Base-by-base conservation (phyloP, 192 early-diverging fungal genomes). In the Linnemannia hyalina region DNA sequence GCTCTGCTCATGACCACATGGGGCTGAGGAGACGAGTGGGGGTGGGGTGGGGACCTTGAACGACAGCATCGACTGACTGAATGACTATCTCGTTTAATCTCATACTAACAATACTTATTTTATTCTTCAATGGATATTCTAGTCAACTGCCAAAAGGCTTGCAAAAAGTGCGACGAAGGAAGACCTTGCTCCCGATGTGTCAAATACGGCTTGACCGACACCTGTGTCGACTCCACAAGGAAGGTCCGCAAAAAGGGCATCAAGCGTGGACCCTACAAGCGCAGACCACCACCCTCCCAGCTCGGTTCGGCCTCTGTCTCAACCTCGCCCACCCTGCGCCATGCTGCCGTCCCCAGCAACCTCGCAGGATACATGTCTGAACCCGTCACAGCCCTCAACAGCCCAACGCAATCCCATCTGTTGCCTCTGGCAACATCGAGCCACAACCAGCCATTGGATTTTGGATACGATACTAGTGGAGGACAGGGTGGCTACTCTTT, bases 101-200 rank as follows among this genome's bases (percentile, higher is more conserved):
- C 60, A 65, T 15, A 65, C 29, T 65, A 65, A 65, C 60, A 32
- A 65, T 40, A n/a, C 54, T 72, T 46, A 2, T 11, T 49, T 63
- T 35, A 49, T 54, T 54, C 65, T 26, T 55, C 41, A 22, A 44
- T n/a, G 38, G 49, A 75, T 68, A 65, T 29, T 42, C 36, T 88
- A 92, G 91, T 95, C 44, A 95, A 97, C 76, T 98, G 97, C 75
- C 95, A 96, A 89, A 94, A 95, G 55, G 93, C 96, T 0, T 97
- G 96, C 88, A 99, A 99, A 88, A 98, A 97, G 87, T 98, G 97
- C 85, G 97, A 96, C 78, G 93, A 94, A 72, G 93, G 84, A n/a
- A 85, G 97, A 70, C 97, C 97, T 4, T 98, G 97, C 81, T 83
- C 88, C 81, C 92, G 97, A 9, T 99, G 97, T 81, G 82, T 95